phyloP scores from a whole-genome alignment of 108 stramenopile species.

The Cyclotella distinguenda region DNA sequence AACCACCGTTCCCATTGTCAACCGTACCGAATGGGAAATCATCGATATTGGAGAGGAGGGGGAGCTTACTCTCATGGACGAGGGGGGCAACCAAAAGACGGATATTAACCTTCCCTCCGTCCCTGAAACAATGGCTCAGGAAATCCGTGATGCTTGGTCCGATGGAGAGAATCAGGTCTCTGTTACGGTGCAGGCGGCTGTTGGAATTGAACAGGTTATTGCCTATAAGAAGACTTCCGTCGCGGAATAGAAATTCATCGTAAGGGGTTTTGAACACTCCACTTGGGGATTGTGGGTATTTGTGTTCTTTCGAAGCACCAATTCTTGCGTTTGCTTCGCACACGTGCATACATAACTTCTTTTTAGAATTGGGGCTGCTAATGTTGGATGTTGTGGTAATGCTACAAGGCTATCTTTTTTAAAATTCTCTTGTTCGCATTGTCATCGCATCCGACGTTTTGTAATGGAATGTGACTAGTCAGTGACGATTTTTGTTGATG shows the following conservation, averaged over 20 bases:
- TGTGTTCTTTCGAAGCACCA: background rate
- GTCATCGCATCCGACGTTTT: background rate
- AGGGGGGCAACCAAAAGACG: constrained; percentile 96
- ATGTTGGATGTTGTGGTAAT: background rate
- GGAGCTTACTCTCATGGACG: constrained; percentile 96
- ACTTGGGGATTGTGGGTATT: background rate
- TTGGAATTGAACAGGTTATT: constrained; percentile 89
- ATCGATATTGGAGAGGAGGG: constrained; percentile 96
- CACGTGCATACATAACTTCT: constrained; percentile 5
- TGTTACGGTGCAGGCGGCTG: constrained; percentile 86
- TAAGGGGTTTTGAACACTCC: background rate
- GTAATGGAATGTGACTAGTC: constrained; percentile 2
- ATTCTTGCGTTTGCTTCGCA: constrained; percentile 1
- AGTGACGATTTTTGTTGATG: background rate
- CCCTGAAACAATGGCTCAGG: constrained; percentile 89
- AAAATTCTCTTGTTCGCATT: background rate
- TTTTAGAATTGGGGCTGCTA: constrained; percentile 12
- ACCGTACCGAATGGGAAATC: constrained; percentile 94
- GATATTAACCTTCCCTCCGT: constrained; percentile 93
- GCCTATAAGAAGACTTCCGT: constrained; percentile 81
- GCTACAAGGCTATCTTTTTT: background rate
- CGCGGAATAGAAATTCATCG: background rate
- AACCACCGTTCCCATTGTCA: constrained; percentile 96
- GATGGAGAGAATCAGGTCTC: constrained; percentile 88
- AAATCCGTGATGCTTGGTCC: constrained; percentile 92